These are phyloP conservation scores for Cyberlindnera veronae DNA, from an alignment of 805 yeast genomes.

Conservation along the genomic window DNA sequence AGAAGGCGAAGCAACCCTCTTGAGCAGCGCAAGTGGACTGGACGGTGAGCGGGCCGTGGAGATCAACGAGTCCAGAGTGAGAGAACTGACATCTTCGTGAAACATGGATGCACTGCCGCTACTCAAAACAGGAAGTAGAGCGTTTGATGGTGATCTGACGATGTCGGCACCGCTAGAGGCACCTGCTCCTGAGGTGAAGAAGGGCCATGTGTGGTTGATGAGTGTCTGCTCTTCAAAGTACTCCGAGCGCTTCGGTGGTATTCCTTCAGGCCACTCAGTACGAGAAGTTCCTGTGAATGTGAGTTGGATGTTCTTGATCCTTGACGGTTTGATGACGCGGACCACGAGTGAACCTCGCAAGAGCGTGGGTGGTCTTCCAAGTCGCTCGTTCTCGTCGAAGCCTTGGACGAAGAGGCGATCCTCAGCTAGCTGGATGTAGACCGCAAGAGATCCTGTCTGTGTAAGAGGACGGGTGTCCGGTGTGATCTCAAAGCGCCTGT, in stretches of 20 bases:
- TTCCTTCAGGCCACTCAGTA: constrained; percentile 98
- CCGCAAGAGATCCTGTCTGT: constrained; percentile 60
- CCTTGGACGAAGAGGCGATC: constrained; percentile 80
- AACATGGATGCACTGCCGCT: neutral
- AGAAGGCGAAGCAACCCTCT: constrained; percentile 27
- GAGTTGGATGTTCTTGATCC: constrained; percentile 60
- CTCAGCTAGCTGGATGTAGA: constrained; percentile 77
- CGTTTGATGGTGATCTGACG: constrained; percentile 12
- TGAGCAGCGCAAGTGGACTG: constrained; percentile 23
- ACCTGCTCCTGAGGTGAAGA: constrained; percentile 39
- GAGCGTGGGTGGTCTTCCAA: constrained; percentile 69
- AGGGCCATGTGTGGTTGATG: constrained; percentile 87
- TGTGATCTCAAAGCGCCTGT: constrained; percentile 47
- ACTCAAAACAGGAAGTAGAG: constrained; percentile 3
- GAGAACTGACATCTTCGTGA: constrained; percentile 19
- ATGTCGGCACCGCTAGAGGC: constrained; percentile 41
- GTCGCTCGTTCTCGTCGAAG: constrained; percentile 60
- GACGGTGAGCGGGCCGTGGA: constrained; percentile 7
- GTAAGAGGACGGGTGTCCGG: constrained; percentile 45
- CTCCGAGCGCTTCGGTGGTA: constrained; percentile 80
- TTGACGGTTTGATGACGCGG: constrained; percentile 67
- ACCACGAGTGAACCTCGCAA: constrained; percentile 76
- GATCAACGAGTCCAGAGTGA: constrained; percentile 25
- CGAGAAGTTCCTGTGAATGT: constrained; percentile 64
- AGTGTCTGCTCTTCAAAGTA: constrained; percentile 62